Evolutionary conservation across 169 alveolate genomes (phyloP), one percentile per base, ranked within the genome.

Genomic region (Eimeria praecox): DNA sequence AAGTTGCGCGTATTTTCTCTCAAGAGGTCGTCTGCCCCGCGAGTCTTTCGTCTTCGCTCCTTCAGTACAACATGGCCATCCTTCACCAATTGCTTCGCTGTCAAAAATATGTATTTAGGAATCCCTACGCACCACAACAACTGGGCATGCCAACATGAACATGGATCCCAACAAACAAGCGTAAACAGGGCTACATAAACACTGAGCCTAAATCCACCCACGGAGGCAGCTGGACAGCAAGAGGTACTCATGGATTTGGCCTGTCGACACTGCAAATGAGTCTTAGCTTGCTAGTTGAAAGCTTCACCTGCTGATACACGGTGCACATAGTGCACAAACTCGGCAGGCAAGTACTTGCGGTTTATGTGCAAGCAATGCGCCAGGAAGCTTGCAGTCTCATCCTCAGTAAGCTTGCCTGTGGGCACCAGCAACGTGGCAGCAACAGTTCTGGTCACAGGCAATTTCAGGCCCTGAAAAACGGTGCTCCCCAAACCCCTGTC

Each of bases 261-360:
- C 3, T 56, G n/a, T 83, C 33, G 18, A 30, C 75, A 52, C 71
- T 35, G 40, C 30, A 38, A 1, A 44, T 27, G 52, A 40, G 6
- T n/a, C 69, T 42, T n/a, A n/a, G n/a, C n/a, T n/a, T n/a, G 56
- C 42, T 42, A 75, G 38, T 22, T 40, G 59, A 64, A 27, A 78
- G 27, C 12, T 27, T 27, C 64, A 78, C 88, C 88, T 49, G 88
- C 97, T 56, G 98, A 96, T n/a, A 93, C 96, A 59, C 98, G 95
- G 40, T 97, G 97, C 24, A 97, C 98, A 87, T 97, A 97, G 38
- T 96, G 96, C 92, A 97, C 97, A 12, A 97, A 75, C 35, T 90
- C 97, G 46, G 92, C 77, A 40, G 96, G 91, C 64, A 97, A 87
- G 69, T 92, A 95, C 54, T 95, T 95, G 64, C 89, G 90, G 73